Evolutionary conservation across 225 moss, liverwort and hornwort species (phyloP), one percentile per base, ranked within the genome.

Genomic region (Polytrichum commune): DNA sequence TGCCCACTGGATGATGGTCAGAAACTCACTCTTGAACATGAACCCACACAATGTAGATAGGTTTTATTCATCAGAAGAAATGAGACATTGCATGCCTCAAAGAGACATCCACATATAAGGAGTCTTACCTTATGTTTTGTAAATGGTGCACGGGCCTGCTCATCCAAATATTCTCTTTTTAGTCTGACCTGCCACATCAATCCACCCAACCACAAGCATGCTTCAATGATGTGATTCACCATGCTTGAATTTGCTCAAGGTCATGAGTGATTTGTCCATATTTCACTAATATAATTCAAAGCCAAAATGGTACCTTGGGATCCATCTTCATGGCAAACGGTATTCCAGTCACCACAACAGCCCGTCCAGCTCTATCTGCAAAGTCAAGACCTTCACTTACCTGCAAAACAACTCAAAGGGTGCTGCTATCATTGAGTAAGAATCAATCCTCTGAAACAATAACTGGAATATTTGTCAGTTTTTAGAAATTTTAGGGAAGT

Each of bases 311-410:
- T 58, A 97, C 94, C 97, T 98, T 98, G 24, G 97, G 97, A 78
- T 98, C 97, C 76, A 95, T 93, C 80, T 98, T 98, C 97, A 98
- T 98, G 30, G 97, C 97, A 82, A 92, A 98, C 35, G 97, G 97
- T 57, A 98, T 95, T 60, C 97, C 97, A 64, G 97, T 98, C 55
- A 98, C 91, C 70, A 98, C 76, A 58, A 98, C 97, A 78, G 95
- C 97, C 68, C 97, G 84, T 74, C 97, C 97, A 68, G 95, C 88
- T 79, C 90, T 90, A 74, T 98, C 97, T 77, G 97, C 97, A 67
- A 98, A 98, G 78, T 98, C 97, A 64, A 98, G 90, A 68, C 97
- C 97, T 84, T 98, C 97, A 80, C 97, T 98, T 66, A 95, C 97
- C 96, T 96, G 75, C 71, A 69, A 66, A 77, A 67, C 67, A 27